These are phyloP conservation scores for Croton laevigatus DNA, from an alignment of 441 rosid genomes.

Conservation along the genomic window DNA sequence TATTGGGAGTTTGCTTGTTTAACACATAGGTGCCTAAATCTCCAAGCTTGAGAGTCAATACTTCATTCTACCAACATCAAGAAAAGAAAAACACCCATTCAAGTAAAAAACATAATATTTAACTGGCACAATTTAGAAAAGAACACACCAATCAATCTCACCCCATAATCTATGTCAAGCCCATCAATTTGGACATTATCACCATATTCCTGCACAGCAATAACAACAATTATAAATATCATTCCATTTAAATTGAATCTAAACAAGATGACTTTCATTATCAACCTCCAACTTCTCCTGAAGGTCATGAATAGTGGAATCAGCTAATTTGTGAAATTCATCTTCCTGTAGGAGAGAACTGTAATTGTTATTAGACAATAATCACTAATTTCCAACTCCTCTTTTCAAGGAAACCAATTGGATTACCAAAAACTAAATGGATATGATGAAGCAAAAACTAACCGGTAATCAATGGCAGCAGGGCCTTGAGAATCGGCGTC, in stretches of 20 bases:
- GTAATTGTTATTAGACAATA: slow-evolving; percentile 26
- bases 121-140: neutral
- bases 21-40: slow-evolving; percentile 61
- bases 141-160: slow-evolving; percentile 27
- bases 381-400: neutral
- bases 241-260: neutral
- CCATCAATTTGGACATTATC: slow-evolving; percentile 77
- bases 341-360: slow-evolving; percentile 79
- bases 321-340: slow-evolving; percentile 79
- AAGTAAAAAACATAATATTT: neutral
- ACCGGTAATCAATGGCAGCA: slow-evolving; percentile 60
- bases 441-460: neutral
- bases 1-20: slow-evolving; percentile 73
- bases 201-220: slow-evolving; percentile 64
- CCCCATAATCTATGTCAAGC: slow-evolving; percentile 89
- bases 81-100: slow-evolving; percentile 11
- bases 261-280: neutral
- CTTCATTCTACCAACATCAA: slow-evolving; percentile 55
- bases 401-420: neutral
- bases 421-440: neutral
- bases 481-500: slow-evolving; percentile 46
- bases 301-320: slow-evolving; percentile 62
- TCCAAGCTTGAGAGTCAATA: slow-evolving; percentile 67
- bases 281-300: slow-evolving; percentile 83
- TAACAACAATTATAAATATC: neutral